phyloP scores from a whole-genome alignment of 2,329 filamentous ascomycete genomes.

The Biscogniauxia sp. region DNA sequence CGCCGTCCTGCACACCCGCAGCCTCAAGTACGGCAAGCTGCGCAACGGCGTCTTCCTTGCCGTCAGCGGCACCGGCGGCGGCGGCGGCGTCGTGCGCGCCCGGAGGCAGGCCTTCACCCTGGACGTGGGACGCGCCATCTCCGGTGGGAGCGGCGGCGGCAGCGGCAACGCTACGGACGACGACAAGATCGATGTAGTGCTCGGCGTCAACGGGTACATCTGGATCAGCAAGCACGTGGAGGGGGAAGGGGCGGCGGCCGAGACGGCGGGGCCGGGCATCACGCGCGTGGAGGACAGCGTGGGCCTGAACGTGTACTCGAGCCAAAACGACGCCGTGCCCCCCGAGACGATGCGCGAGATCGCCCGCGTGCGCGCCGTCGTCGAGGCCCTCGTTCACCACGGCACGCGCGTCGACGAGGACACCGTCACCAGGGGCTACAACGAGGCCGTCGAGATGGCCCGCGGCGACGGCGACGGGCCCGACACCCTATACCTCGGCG shows the following conservation, averaged over 20 bases:
- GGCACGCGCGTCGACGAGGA: constrained; percentile 87
- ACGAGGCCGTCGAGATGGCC: constrained; percentile 74
- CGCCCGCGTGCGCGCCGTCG: constrained; percentile 75
- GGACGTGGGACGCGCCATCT: constrained; percentile 42
- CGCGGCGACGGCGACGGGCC: constrained; percentile 54
- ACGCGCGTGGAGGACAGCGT: constrained; percentile 87
- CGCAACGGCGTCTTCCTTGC: constrained; percentile 87
- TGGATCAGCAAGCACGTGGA: constrained; percentile 88
- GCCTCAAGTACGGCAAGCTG: constrained; percentile 90
- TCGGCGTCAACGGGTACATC: constrained; percentile 96
- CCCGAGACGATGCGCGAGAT: constrained; percentile 83
- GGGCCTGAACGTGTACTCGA: constrained; percentile 84
- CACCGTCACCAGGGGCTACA: constrained; percentile 78
- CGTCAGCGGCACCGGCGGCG: constrained; percentile 78
- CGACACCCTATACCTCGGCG: constrained; percentile 60
- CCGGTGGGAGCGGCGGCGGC: constrained; percentile 23
- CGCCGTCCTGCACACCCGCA: constrained; percentile 85
- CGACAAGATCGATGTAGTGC: constrained; percentile 73
- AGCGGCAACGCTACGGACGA: constrained; percentile 41
- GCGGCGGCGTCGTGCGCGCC: constrained; percentile 79
- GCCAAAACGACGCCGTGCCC: constrained; percentile 85
- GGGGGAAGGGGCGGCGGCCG: constrained; percentile 45
- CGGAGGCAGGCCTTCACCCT: constrained; percentile 88
- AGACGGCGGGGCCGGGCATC: constrained; percentile 57
- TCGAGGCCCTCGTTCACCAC: constrained; percentile 78